A percentile compares a stretch with the other conserved stretches of the same genome.
These are phyloP conservation scores for Laetiporus sulphureus DNA, from an alignment of 1,284 basidiomycete genomes.

Conservation along the genomic window DNA sequence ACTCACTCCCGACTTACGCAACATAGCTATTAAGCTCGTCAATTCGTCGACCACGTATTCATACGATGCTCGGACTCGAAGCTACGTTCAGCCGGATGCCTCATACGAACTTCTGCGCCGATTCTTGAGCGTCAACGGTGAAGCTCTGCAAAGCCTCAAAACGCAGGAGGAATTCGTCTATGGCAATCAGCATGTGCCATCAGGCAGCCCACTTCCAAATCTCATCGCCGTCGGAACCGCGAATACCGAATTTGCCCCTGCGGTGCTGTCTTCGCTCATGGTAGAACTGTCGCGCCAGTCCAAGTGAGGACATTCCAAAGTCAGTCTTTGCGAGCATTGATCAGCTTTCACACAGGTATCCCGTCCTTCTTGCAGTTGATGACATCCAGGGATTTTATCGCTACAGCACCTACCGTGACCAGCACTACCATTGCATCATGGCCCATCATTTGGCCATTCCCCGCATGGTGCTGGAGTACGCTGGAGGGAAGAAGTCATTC, in stretches of 20 bases:
- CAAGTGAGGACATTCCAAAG: slow-evolving; percentile 35
- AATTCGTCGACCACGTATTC: slow-evolving; percentile 72
- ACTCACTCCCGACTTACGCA: not conserved
- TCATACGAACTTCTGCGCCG: slow-evolving; percentile 56
- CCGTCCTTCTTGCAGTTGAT: slow-evolving; percentile 83
- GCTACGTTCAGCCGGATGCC: slow-evolving; percentile 73
- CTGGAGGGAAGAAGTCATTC: slow-evolving; percentile 61
- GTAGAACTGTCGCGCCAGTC: slow-evolving; percentile 63
- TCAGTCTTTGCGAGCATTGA: not conserved
- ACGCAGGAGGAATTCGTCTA: slow-evolving; percentile 37
- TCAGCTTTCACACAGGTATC: slow-evolving; percentile 35
- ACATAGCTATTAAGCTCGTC: slow-evolving; percentile 62
- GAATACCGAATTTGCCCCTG: slow-evolving; percentile 50
- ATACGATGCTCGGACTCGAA: slow-evolving; percentile 72
- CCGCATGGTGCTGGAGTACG: slow-evolving; percentile 71
- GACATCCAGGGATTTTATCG: slow-evolving; percentile 82
- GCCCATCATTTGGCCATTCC: slow-evolving; percentile 81
- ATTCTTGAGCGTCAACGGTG: slow-evolving; percentile 47
- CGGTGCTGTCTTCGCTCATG: slow-evolving; percentile 61
- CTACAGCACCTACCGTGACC: slow-evolving; percentile 66
- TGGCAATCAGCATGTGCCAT: slow-evolving; percentile 39
- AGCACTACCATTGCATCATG: slow-evolving; percentile 67
- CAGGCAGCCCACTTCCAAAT: slow-evolving; percentile 46
- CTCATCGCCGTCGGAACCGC: slow-evolving; percentile 57
- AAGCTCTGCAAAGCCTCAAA: slow-evolving; percentile 33